These are phyloP conservation scores for Pseudogymnoascus sp. DNA, from an alignment of 2,329 filamentous ascomycete species.

Conservation along the genomic window DNA sequence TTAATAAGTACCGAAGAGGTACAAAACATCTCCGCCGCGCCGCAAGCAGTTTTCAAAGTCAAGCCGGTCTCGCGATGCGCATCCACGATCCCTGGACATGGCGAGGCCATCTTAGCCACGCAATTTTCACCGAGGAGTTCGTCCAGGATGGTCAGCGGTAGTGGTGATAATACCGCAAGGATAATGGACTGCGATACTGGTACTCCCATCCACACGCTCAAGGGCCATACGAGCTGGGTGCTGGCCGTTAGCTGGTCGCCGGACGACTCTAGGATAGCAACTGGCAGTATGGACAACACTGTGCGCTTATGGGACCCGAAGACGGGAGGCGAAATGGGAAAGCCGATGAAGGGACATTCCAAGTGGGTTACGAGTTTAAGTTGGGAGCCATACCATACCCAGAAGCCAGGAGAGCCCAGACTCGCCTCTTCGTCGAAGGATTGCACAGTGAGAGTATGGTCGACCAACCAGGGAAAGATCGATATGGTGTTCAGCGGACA, in stretches of 20 bases:
- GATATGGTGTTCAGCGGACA: conserved; percentile 83
- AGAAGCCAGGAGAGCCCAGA: conserved; percentile 63
- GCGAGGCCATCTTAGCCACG: conserved; percentile 77
- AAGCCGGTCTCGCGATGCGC: conserved; percentile 86
- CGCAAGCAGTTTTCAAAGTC: conserved; percentile 89
- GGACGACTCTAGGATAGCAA: conserved; percentile 72
- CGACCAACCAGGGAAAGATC: conserved; percentile 66
- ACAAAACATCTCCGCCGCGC: conserved; percentile 50
- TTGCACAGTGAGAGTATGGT: conserved; percentile 79
- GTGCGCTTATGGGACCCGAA: conserved; percentile 84
- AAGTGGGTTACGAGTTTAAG: conserved; percentile 83
- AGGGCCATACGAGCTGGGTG: conserved; percentile 86
- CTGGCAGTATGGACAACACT: conserved; percentile 86
- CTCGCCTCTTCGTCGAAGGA: conserved; percentile 88
- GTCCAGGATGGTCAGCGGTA: conserved; percentile 74
- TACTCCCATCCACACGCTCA: conserved; percentile 76
- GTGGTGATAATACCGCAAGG: conserved; percentile 81
- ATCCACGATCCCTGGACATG: conserved; percentile 81
- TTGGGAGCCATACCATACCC: conserved; percentile 91
- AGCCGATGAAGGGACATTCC: conserved; percentile 68
- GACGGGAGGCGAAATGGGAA: conserved; percentile 66
- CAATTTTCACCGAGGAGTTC: conserved; percentile 78
- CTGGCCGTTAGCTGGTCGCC: conserved; percentile 81
- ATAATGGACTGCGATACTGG: conserved; percentile 95
- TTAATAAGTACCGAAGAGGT: conserved; percentile 29